Base-by-base conservation (phyloP, 352 stramenopile genomes). In the Pythium angustatum region DNA sequence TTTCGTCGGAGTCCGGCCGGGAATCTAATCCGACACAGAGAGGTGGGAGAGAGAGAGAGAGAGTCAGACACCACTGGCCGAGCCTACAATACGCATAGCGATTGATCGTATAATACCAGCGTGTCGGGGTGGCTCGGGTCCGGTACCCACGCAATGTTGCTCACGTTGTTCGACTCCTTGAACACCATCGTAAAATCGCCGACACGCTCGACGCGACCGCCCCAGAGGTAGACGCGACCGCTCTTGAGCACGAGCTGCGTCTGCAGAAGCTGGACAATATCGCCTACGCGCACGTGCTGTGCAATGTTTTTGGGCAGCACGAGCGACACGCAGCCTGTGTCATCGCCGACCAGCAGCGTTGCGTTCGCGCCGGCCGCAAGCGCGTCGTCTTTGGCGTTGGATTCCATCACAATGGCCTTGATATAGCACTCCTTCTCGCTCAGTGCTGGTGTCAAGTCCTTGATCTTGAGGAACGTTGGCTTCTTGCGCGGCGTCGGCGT, bases 101-200 rank as follows among this genome's bases (percentile, higher is more conserved):
- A 9, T 44, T 44, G 11, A 10, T n/a, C 36, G 14, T 12, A 9
- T 24, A 7, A 49, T 38, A 94, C 85, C 75, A 91, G 59, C 3
- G 69, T 64, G 38, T 94, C 81, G 0, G 80, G 81, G 59, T 92
- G 89, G 41, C 72, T 76, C 17, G 83, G 83, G 65, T 96, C 87
- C 47, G 92, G 91, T 36, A 90, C 79, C 79, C 87, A 96, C 30
- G 84, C 79, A 64, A 93, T 68, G 53, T 76, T 93, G 77, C 85
- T 96, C 47, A 96, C 77, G 54, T 96, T 94, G 60, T 74, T 49
- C 30, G 71, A 74, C 71, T 96, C 87, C 62, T 96, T 96, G 59
- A 96, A 96, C 10, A 94, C 76, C 79, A 93, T 66, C 14, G 87
- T 75, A 69, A 94, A 96, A 47, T 96, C 87, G 55, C 87, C 87